Evolutionary conservation across 495 filamentous ascomycete genomes (phyloP).

Genomic region (Neurospora sp.): DNA sequence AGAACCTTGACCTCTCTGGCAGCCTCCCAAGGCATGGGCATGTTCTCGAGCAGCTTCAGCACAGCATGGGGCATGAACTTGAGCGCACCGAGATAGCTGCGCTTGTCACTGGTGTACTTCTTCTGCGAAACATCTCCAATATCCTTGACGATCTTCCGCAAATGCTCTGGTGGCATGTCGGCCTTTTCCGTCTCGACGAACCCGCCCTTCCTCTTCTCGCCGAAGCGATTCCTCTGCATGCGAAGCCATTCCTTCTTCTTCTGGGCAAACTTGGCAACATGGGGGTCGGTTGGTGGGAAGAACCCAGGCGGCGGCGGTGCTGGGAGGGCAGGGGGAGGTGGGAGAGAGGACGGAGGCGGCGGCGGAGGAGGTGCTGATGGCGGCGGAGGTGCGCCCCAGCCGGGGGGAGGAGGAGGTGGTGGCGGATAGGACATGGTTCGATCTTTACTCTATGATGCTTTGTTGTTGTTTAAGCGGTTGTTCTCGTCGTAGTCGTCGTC

Average conservation of each 20-base stretch:
- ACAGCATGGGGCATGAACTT: slow-evolving; percentile 99
- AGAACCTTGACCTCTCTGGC: slow-evolving; percentile 92
- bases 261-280: slow-evolving; percentile 87
- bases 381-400: slow-evolving; percentile 40
- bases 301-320: slow-evolving; percentile 87
- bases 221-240: slow-evolving; percentile 82
- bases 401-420: slow-evolving; percentile 50
- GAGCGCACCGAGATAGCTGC: slow-evolving; percentile 90
- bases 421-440: slow-evolving; percentile 61
- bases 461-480: background rate
- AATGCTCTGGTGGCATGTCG: slow-evolving; percentile 97
- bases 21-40: slow-evolving; percentile 99
- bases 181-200: slow-evolving; percentile 97
- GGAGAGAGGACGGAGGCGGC: slow-evolving; percentile 63
- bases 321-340: slow-evolving; percentile 51
- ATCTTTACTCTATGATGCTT: slow-evolving; percentile 5
- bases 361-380: slow-evolving; percentile 57
- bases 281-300: slow-evolving; percentile 72
- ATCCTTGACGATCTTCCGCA: slow-evolving; percentile 96
- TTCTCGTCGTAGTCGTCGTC: background rate
- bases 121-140: slow-evolving; percentile 99
- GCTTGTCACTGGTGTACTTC: slow-evolving; percentile 98
- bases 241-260: slow-evolving; percentile 99
- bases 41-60: slow-evolving; percentile 95
- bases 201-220: slow-evolving; percentile 91